phyloP scores from a whole-genome alignment of 371 early-diverging fungal species.

The Circinella umbellata region DNA sequence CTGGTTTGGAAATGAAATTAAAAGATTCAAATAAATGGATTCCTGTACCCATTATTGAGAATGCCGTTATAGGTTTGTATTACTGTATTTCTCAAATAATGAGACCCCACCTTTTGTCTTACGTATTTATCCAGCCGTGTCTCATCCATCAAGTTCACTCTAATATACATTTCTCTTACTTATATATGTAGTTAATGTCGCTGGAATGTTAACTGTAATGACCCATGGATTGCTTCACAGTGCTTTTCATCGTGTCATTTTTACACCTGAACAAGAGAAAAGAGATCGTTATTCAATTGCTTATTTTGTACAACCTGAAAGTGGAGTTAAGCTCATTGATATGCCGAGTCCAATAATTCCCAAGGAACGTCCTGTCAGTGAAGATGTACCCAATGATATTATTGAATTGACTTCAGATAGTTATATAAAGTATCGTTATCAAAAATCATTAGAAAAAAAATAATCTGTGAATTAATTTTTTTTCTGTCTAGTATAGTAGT shows the following conservation, averaged over 20 bases:
- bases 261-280: constrained; percentile 39
- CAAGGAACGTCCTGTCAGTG: background rate
- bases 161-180: background rate
- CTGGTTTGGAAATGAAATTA: constrained; percentile 64
- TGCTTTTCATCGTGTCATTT: constrained; percentile 66
- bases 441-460: background rate
- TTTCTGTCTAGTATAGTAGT: too few relatives aligned
- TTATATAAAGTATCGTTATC: background rate
- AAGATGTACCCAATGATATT: constrained; percentile 6
- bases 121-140: background rate
- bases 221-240: constrained; percentile 62
- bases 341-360: constrained; percentile 22
- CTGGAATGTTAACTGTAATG: constrained; percentile 68
- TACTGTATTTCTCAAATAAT: background rate
- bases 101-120: too few relatives aligned
- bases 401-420: background rate
- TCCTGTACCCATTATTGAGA: constrained; percentile 54
- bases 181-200: constrained; percentile 54
- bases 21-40: constrained; percentile 47
- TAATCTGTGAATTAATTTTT: background rate
- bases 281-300: constrained; percentile 63
- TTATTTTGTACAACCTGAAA: constrained; percentile 54
- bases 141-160: background rate
- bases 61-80: constrained; percentile 37
- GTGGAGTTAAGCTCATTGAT: constrained; percentile 7